Evolutionary conservation across 2,329 filamentous ascomycete genomes (phyloP).

Genomic region (Fusarium illudens): DNA sequence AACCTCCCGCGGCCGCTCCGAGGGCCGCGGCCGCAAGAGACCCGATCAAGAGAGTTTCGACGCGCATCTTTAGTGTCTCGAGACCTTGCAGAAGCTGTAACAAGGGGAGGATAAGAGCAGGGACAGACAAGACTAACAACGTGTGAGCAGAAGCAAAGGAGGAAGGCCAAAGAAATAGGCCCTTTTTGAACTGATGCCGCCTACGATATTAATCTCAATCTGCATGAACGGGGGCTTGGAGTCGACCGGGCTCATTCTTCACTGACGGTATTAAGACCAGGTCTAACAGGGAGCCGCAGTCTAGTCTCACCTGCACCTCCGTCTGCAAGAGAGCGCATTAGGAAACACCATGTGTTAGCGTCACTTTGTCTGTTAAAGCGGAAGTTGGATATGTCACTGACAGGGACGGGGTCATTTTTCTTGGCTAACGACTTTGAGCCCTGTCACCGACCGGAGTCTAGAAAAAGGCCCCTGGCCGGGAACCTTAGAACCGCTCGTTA

Average conservation of each 20-base stretch:
- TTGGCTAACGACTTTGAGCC: background rate
- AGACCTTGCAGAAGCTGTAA: background rate
- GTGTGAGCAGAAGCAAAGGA: background rate
- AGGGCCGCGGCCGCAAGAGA: background rate
- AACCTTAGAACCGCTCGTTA: background rate
- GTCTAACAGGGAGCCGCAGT: background rate
- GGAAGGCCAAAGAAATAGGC: background rate
- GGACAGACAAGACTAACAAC: background rate
- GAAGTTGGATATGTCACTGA: background rate
- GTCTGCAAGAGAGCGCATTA: background rate
- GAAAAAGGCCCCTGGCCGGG: background rate
- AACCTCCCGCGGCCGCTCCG: background rate
- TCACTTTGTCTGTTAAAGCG: background rate
- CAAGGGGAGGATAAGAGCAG: background rate
- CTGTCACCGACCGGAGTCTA: background rate
- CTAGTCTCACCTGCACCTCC: background rate
- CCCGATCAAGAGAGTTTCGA: background rate
- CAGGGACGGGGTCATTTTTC: background rate
- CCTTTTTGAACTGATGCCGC: background rate
- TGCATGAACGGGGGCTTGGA: background rate
- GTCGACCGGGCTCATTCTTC: background rate
- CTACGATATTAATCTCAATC: background rate
- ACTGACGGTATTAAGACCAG: background rate
- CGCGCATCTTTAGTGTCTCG: constrained; percentile 1
- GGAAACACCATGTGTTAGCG: background rate